A percentile compares a stretch with the other conserved stretches of the same genome.
Conservation (phyloP, 805 yeast species). For the Henningerozyma blattae region DNA sequence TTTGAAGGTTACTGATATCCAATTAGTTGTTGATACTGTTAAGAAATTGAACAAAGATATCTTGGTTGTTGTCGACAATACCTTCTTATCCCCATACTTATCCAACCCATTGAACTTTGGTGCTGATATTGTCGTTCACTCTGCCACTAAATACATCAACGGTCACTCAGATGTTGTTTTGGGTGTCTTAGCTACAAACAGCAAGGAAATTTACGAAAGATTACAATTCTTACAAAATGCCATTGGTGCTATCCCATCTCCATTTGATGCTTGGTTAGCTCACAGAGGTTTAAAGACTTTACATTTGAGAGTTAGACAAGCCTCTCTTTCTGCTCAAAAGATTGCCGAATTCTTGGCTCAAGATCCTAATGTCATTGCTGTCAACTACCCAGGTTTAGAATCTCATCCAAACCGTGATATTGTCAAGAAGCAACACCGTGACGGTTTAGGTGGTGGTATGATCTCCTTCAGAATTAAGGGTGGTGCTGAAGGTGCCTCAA, state of each 20-base stretch:
- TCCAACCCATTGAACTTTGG: conserved; percentile 76
- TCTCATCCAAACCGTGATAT: conserved; percentile 51
- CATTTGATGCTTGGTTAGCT: conserved; percentile 87
- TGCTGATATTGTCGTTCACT: conserved; percentile 80
- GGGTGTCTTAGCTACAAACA: conserved; percentile 70
- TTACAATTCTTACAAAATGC: conserved; percentile 77
- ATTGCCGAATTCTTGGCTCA: conserved; percentile 51
- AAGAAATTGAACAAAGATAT: conserved; percentile 40
- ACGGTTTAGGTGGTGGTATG: conserved; percentile 86
- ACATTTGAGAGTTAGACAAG: conserved; percentile 66
- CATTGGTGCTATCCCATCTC: conserved; percentile 79
- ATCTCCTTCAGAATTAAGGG: conserved; percentile 78
- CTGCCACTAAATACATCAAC: conserved; percentile 82
- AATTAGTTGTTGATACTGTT: conserved; percentile 45
- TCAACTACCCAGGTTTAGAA: conserved; percentile 76
- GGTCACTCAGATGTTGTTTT: conserved; percentile 89
- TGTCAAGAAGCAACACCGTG: conserved; percentile 66
- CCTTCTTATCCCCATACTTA: conserved; percentile 77
- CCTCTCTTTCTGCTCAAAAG: conserved; percentile 50
- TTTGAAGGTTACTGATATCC: conserved; percentile 63
- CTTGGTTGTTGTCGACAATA: conserved; percentile 71
- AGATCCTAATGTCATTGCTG: conserved; percentile 45
- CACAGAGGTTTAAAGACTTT: conserved; percentile 85
- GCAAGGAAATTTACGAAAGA: conserved; percentile 44
- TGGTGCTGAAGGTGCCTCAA: conserved; percentile 64